These are phyloP conservation scores for Geosiphon pyriformis DNA, from an alignment of 192 early-diverging fungal species.

Conservation along the genomic window DNA sequence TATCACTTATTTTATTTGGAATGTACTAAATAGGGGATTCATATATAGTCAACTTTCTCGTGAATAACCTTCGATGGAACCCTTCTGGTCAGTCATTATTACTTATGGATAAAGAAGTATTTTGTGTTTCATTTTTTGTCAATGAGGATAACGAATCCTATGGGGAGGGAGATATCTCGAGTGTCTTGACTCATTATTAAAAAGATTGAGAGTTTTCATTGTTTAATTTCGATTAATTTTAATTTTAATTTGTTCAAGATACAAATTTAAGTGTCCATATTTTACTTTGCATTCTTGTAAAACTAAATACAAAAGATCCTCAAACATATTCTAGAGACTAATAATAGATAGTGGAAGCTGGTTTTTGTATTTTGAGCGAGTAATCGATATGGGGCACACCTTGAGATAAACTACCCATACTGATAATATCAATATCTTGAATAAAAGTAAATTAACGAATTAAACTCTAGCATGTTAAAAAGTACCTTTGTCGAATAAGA, in stretches of 20 bases:
- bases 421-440: slow-evolving; percentile 75
- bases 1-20: slow-evolving; percentile 3
- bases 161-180: neutral
- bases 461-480: neutral
- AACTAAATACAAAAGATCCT: too few relatives aligned
- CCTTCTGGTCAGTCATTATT: slow-evolving; percentile 64
- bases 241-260: too few relatives aligned
- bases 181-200: too few relatives aligned
- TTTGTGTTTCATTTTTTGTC: slow-evolving; percentile 50
- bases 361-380: slow-evolving; percentile 81
- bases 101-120: slow-evolving; percentile 70
- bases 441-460: neutral
- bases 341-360: too few relatives aligned
- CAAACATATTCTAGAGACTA: too few relatives aligned
- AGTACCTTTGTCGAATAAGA: neutral
- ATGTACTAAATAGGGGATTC: neutral
- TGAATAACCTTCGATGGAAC: slow-evolving; percentile 59
- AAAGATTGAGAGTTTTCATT: too few relatives aligned
- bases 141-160: slow-evolving; percentile 23
- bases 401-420: slow-evolving; percentile 89
- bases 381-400: slow-evolving; percentile 95
- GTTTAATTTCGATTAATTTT: too few relatives aligned
- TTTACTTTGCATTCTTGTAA: too few relatives aligned
- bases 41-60: slow-evolving; percentile 55
- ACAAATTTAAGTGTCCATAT: too few relatives aligned